Evolutionary conservation across 2,329 filamentous ascomycete species (phyloP), one percentile per base, ranked within the genome.

Genomic region (Ceratocystis colombiana): DNA sequence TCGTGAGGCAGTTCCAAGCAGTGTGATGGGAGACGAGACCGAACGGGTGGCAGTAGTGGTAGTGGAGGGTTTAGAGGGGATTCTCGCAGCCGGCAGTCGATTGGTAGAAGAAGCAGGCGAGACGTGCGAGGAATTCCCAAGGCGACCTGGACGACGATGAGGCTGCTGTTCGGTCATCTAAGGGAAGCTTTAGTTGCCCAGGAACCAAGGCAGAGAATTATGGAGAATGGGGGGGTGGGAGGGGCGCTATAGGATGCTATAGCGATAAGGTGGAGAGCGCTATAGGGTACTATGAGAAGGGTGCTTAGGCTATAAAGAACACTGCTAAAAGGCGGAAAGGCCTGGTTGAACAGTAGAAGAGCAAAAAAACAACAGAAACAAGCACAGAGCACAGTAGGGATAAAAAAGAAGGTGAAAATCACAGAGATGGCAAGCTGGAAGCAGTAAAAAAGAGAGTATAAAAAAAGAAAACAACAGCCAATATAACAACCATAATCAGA

Each of bases 161-260:
- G 37, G 37, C 37, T 41, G 45, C 41, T 67, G 66, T 61, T 67
- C 62, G 53, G 63, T 67, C 66, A 67, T 67, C 62, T 62, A 55
- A 62, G 45, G 46, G 63, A 55, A 64, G 66, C 61, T 41, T 50
- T 57, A 61, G 61, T 48, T 67, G 66, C 66, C 66, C 66, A 46
- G 66, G 57, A 67, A 67, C 62, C 66, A 64, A 67, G 66, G 66
- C 66, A 67, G 66, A 64, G 55, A 62, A 59, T 46, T 33, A 55
- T 22, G 53, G 44, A 61, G 22, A 62, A 62, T 45, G 46, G n/a
- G 30, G 33, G 22, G 55, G 15, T 22, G 20, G 25, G 17, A 25
- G 55, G 45, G 17, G 28, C 30, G 30, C 28, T 62, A 62, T n/a
- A 17, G 33, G 61, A 44, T 17, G 12, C 41, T 63, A 55, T 41